Conservation (phyloP, 768 basidiomycete genomes). For the Lactifluus hygrophoroides region DNA sequence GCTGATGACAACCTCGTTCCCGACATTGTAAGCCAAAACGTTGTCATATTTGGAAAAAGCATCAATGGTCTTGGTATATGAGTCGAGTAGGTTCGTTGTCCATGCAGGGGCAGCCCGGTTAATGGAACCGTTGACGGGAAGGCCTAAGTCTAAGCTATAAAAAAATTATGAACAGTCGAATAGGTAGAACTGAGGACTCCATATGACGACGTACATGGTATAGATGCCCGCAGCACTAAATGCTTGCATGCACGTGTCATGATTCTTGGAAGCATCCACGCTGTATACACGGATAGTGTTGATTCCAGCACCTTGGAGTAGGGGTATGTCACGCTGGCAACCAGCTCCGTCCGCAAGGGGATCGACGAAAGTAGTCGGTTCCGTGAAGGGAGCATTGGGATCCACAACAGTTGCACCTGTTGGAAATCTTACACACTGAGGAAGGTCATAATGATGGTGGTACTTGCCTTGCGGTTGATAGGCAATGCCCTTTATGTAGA, state of each 20-base stretch:
- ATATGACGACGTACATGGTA: conserved; percentile 54
- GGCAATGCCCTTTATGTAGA: conserved; percentile 83
- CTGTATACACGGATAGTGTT: conserved; percentile 84
- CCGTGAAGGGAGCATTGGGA: conserved; percentile 38
- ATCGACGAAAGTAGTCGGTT: conserved; percentile 72
- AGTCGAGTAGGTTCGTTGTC: conserved; percentile 72
- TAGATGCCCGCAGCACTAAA: conserved; percentile 80
- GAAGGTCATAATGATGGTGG: neutral
- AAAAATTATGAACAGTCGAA: conserved; percentile 7
- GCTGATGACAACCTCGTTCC: conserved; percentile 71
- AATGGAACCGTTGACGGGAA: conserved; percentile 82
- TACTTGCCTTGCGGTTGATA: conserved; percentile 72
- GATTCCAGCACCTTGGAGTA: conserved; percentile 64
- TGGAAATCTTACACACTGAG: neutral
- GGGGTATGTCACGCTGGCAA: conserved; percentile 75
- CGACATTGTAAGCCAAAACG: conserved; percentile 81
- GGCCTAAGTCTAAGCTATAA: conserved; percentile 71
- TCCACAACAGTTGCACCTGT: neutral
- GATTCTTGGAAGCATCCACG: conserved; percentile 74
- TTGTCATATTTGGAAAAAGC: conserved; percentile 82
- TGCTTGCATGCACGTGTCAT: conserved; percentile 77
- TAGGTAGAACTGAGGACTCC: neutral
- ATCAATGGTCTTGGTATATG: conserved; percentile 72
- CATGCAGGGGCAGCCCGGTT: conserved; percentile 65
- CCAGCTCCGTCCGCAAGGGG: conserved; percentile 58